A percentile compares a stretch with the other conserved stretches of the same genome.
phyloP scores from a whole-genome alignment of 1,284 basidiomycete genomes.

The Ustilago nuda region DNA sequence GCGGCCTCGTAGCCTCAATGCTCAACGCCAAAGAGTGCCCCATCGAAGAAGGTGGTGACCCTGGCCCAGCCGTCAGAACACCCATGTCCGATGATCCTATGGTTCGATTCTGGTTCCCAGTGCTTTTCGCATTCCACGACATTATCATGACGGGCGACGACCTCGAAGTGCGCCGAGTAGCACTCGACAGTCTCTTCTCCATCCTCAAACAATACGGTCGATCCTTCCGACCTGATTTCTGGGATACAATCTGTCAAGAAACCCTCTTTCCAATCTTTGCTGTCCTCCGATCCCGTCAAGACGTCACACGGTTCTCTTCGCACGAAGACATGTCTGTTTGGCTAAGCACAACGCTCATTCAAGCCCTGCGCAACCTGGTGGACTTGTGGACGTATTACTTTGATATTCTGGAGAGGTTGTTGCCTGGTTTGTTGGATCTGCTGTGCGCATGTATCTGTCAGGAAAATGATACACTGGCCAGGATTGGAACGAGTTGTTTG shows the following conservation, averaged over 20 bases:
- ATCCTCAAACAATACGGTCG: conserved; percentile 91
- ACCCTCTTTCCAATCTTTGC: conserved; percentile 98
- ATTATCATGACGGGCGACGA: conserved; percentile 99
- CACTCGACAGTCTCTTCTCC: conserved; percentile 93
- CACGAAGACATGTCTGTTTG: conserved; percentile 99
- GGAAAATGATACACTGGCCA: conserved; percentile 87
- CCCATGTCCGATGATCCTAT: conserved; percentile 62
- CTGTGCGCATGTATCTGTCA: conserved; percentile 98
- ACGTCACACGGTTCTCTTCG: conserved; percentile 90
- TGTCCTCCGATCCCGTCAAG: conserved; percentile 83
- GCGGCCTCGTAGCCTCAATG: conserved; percentile 86
- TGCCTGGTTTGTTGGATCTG: conserved; percentile 91
- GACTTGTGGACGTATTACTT: conserved; percentile 97
- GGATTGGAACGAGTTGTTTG: conserved; percentile 97
- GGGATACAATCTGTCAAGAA: conserved; percentile 97
- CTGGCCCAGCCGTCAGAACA: conserved; percentile 51
- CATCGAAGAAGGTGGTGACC: conserved; percentile 49
- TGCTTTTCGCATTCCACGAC: conserved; percentile 96
- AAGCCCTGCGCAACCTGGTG: conserved; percentile 93
- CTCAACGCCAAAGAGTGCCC: conserved; percentile 70
- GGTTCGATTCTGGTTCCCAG: conserved; percentile 87
- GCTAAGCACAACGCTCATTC: conserved; percentile 99
- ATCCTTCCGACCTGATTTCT: conserved; percentile 90
- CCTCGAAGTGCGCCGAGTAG: conserved; percentile 86
- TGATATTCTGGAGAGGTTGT: conserved; percentile 86